These are phyloP conservation scores for Penicillium aurantiogriseum DNA, from an alignment of 2,329 filamentous ascomycete genomes.

Conservation along the genomic window DNA sequence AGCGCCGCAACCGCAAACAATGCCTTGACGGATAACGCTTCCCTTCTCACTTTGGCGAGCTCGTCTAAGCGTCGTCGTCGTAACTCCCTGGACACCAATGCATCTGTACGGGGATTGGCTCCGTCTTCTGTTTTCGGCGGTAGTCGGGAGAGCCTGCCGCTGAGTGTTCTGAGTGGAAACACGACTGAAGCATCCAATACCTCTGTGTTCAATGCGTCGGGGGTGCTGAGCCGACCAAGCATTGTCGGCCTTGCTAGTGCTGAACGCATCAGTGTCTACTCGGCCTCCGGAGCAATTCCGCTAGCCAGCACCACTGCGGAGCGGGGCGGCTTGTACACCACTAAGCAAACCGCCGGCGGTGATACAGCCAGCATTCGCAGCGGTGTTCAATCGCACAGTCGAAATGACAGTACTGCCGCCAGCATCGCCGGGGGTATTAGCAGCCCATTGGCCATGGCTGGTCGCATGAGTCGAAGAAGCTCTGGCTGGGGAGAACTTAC, in stretches of 20 bases:
- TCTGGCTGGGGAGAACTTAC: constrained; percentile 48
- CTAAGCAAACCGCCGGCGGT: constrained; percentile 51
- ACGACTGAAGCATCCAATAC: constrained; percentile 46
- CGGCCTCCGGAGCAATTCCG: constrained; percentile 65
- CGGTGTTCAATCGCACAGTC: constrained; percentile 70
- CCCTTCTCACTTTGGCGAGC: constrained; percentile 63
- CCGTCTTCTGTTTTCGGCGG: constrained; percentile 64
- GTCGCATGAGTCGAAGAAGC: constrained; percentile 43
- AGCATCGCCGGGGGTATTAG: constrained; percentile 62
- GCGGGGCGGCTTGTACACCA: constrained; percentile 76
- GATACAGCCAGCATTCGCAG: constrained; percentile 79
- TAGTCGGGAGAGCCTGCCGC: constrained; percentile 61
- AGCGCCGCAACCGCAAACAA: constrained; percentile 62
- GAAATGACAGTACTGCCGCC: constrained; percentile 77
- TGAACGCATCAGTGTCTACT: constrained; percentile 70
- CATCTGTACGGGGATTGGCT: constrained; percentile 63
- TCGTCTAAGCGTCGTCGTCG: constrained; percentile 62
- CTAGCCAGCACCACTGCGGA: constrained; percentile 61
- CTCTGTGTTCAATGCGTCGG: constrained; percentile 40
- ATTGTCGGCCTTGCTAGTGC: constrained; percentile 56
- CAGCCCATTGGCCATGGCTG: constrained; percentile 57
- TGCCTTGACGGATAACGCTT: constrained; percentile 64
- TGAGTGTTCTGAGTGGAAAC: constrained; percentile 61
- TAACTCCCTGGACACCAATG: constrained; percentile 65
- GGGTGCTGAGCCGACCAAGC: constrained; percentile 49